phyloP scores from a whole-genome alignment of 495 filamentous ascomycete genomes.

The Pseudoneurospora amorphoporcata region DNA sequence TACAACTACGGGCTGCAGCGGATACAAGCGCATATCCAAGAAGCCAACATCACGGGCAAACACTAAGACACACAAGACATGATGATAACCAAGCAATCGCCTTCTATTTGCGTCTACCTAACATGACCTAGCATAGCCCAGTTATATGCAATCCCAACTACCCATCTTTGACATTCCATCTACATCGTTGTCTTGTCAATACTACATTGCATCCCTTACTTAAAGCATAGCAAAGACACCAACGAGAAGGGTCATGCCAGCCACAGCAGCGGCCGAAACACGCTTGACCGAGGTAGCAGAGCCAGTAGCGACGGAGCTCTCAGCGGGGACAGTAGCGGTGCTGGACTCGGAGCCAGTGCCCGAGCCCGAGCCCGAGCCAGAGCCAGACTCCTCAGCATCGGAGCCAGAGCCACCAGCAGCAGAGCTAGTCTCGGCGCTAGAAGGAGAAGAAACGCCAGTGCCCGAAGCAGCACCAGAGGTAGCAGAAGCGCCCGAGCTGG shows the following conservation, averaged over 20 bases:
- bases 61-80: background rate
- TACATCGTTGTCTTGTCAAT: background rate
- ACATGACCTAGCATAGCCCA: background rate
- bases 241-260: slow-evolving; percentile 12
- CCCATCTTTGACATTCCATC: background rate
- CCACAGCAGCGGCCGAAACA: slow-evolving; percentile 7
- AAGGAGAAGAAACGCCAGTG: slow-evolving; percentile 2
- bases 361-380: slow-evolving; percentile 9
- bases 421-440: slow-evolving; percentile 11
- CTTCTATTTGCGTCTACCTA: background rate
- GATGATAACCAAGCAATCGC: background rate
- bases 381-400: slow-evolving; percentile 10
- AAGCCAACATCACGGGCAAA: background rate
- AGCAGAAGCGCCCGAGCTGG: slow-evolving; percentile 3
- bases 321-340: background rate
- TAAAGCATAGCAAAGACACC: slow-evolving; percentile 18
- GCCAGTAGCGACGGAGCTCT: background rate
- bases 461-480: slow-evolving; percentile 9
- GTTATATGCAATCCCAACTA: background rate
- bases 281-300: slow-evolving; percentile 7
- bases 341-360: slow-evolving; percentile 3
- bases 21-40: background rate
- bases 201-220: slow-evolving; percentile 1
- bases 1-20: background rate
- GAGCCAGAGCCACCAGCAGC: slow-evolving; percentile 3